Conservation (phyloP, 75 land plant species). For the Cupressus sempervirens region DNA sequence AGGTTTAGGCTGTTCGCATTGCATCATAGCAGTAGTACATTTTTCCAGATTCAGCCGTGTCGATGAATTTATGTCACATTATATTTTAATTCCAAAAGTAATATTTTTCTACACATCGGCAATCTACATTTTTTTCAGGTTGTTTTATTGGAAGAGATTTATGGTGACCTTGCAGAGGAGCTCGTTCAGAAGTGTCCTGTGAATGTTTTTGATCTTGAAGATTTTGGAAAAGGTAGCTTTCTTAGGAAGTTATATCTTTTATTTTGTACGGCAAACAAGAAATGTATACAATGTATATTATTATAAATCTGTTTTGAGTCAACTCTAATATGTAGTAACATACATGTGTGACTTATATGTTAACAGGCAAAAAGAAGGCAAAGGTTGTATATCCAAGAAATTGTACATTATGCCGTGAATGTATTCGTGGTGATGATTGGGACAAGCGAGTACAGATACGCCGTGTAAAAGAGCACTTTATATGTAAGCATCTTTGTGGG, state of each 20-base stretch:
- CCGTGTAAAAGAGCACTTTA: constrained; percentile 87
- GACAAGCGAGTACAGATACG: constrained; percentile 56
- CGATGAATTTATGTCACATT: background rate
- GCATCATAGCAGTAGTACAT: background rate
- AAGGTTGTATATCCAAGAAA: constrained; percentile 66
- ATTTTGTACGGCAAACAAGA: background rate
- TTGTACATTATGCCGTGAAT: constrained; percentile 93
- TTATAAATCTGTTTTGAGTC: background rate
- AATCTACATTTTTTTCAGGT: constrained; percentile 38
- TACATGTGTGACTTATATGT: background rate
- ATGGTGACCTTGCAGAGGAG: constrained; percentile 65
- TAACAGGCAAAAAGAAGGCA: constrained; percentile 59
- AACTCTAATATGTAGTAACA: background rate
- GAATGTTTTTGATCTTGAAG: constrained; percentile 95
- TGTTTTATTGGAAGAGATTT: constrained; percentile 65
- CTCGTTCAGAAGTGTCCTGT: constrained; percentile 82
- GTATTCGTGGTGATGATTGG: constrained; percentile 73
- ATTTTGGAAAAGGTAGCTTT: constrained; percentile 53
- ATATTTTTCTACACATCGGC: background rate
- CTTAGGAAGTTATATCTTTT: background rate
- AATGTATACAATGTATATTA: background rate
- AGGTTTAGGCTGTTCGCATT: background rate
- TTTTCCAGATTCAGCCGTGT: background rate
- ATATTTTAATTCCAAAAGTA: background rate
- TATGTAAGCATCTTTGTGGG: constrained; percentile 55